Base-by-base conservation (phyloP, 129 eudicot genomes). In the Lactuca saligna region DNA sequence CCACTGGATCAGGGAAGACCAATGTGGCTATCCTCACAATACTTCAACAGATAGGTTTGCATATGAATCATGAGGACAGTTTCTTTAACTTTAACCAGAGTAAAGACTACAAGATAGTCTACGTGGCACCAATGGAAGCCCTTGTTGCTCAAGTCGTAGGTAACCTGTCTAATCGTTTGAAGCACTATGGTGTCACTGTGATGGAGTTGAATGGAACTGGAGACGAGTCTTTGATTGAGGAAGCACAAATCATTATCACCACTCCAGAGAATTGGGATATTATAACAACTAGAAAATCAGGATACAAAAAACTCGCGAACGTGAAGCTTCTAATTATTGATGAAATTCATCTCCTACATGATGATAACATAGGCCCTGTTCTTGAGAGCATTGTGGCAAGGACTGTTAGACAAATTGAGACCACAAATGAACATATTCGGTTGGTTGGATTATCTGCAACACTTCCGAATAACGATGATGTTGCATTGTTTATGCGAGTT, bases 221-320 rank as follows among this genome's bases (percentile, higher is more conserved):
- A 70, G 98, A 93, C 54, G 97, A 93, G 69, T 57, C 95, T 33
- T 55, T 93, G 74, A 93, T 93, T 58, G 96, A 92, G 41, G 96
- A 92, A 59, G 84, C 96, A 32, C 98, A 92, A 74, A 86, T 92
- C 50, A 89, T 92, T 3, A 96, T 92, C 77, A 92, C 98, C 1
- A 92, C 98, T 17, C 98, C 98, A 2, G 98, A 92, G 82, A 88
- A 89, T 80, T 92, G 98, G 98, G 98, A 92, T 71, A 92, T 92
- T 17, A 85, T 92, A 42, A 92, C 98, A 20, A 20, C 20, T 33
- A 84, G 98, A 76, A 92, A 92, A 67, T 84, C 98, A 13, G 98
- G 98, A 25, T 92, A 92, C 55, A 88, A 95, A 13, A 95, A 89
- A 86, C 96, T 86, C 17, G 96, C 20, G 20, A 20, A 1, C 20